Base-by-base conservation (phyloP, 192 early-diverging fungal species). In the Gamsiella multidivaricata region DNA sequence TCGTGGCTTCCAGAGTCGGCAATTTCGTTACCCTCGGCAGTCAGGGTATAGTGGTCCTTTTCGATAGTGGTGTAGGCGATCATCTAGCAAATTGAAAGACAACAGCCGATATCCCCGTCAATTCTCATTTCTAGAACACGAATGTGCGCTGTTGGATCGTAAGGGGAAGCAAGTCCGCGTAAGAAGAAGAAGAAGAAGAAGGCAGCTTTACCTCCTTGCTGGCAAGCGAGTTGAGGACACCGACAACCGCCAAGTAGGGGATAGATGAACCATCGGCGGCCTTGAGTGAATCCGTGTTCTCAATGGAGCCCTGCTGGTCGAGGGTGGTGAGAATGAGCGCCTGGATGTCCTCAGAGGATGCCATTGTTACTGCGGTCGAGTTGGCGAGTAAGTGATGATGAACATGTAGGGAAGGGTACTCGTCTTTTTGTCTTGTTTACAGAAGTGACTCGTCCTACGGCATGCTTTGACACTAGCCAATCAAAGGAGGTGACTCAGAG, bases 1-100 rank as follows among this genome's bases (percentile, higher is more conserved):
- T 98, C 98, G 72, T 97, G 95, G 74, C 91, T 94, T 61, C 98
- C 98, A 53, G 89, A 86, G 33, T 91, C 87, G 11, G 90, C 91
- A 70, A 97, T 89, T 60, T 94, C 93, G 37, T 85, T 69, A 45
- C 97, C 98, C 83, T 99, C 98, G n/a, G 83, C 84, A 14, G 94
- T 95, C 66, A 98, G 81, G 58, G 85, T 84, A 89, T 94, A 97
- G 25, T 85, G 69, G 79, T 98, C 95, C 55, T 76, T 71, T 28
- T 93, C 91, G 20, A 99, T 88, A 23, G 92, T 81, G 46, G 85
- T 84, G 80, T 94, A 97, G 20, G 82, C 72, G 42, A 98, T 83
- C 88, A 97, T 95, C 93, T 94, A 73, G 12, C 39, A 41, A 78
- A 41, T 67, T 39, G 50, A 25, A 43, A 25, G 49, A 42, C 28